Evolutionary conservation across 805 yeast genomes (phyloP).

Genomic region (Candida chauliodis): DNA sequence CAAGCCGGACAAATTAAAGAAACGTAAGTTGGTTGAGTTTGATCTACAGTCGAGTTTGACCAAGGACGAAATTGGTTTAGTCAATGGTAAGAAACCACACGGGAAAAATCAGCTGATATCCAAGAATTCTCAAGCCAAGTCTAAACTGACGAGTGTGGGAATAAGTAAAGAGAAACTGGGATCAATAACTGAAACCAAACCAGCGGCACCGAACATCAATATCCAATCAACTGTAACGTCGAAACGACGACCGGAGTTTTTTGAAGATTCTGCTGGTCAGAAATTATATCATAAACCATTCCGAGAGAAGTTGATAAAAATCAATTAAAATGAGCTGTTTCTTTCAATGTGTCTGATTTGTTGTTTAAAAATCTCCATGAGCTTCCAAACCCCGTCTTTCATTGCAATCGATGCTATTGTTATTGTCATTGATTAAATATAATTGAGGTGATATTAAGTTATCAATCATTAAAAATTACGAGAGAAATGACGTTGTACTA

Average conservation of each 20-base stretch:
- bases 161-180: no score
- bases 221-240: no score
- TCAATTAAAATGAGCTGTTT: no score
- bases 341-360: not conserved
- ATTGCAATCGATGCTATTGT: slow-evolving; percentile 1
- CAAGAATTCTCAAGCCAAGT: no score
- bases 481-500: not conserved
- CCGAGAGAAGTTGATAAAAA: no score
- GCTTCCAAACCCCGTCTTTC: no score
- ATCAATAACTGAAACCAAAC: not conserved
- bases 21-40: slow-evolving; percentile 2
- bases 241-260: not conserved
- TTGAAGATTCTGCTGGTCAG: not conserved
- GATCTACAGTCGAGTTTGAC: not conserved
- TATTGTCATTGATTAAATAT: not conserved
- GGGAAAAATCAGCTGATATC: not conserved
- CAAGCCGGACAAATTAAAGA: not conserved
- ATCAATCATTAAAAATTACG: no score
- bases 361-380: not conserved
- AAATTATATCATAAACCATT: slow-evolving; percentile 7
- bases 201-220: not conserved
- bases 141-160: not conserved
- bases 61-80: not conserved
- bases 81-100: not conserved
- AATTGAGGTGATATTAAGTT: not conserved